Conservation (phyloP, 176 grass and related monocot genomes). For the Oryza punctata region DNA sequence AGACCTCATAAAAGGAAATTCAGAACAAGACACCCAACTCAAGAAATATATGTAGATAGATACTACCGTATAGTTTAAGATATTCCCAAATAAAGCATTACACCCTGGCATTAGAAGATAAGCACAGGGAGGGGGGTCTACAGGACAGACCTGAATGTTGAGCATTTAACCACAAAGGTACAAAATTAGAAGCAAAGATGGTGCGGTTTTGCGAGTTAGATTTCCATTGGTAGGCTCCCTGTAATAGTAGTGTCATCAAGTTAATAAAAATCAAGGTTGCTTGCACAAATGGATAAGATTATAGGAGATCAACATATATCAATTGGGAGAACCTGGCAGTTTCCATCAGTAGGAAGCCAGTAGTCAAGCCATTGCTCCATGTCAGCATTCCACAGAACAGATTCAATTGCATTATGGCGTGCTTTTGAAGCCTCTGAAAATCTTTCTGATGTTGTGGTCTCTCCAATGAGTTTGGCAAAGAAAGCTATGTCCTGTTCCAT, state of each 20-base stretch:
- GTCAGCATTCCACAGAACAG: conserved; percentile 84
- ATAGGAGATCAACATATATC: not conserved
- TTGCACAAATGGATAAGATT: not conserved
- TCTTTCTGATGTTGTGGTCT: conserved; percentile 49
- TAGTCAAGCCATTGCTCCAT: conserved; percentile 92
- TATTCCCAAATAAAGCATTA: conserved; percentile 8
- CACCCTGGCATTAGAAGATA: conserved; percentile 12
- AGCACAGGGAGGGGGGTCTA: not conserved
- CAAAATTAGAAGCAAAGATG: conserved; percentile 88
- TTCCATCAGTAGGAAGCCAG: conserved; percentile 56
- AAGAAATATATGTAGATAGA: not conserved
- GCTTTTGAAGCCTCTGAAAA: conserved; percentile 60
- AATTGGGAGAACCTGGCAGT: conserved; percentile 49
- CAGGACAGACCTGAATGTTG: conserved; percentile 50
- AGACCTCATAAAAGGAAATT: not conserved
- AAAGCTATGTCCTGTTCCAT: conserved; percentile 74
- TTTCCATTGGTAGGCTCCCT: conserved; percentile 69
- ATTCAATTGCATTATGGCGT: conserved; percentile 57
- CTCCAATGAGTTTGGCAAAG: conserved; percentile 70
- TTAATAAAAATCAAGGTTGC: conserved; percentile 2
- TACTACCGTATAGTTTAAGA: not conserved
- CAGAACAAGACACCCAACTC: not conserved
- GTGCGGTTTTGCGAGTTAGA: conserved; percentile 51
- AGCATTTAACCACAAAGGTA: conserved; percentile 78
- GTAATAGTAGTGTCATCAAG: conserved; percentile 33